Evolutionary conservation across 2,329 filamentous ascomycete species (phyloP).

Genomic region (Aureobasidium uvarum): DNA sequence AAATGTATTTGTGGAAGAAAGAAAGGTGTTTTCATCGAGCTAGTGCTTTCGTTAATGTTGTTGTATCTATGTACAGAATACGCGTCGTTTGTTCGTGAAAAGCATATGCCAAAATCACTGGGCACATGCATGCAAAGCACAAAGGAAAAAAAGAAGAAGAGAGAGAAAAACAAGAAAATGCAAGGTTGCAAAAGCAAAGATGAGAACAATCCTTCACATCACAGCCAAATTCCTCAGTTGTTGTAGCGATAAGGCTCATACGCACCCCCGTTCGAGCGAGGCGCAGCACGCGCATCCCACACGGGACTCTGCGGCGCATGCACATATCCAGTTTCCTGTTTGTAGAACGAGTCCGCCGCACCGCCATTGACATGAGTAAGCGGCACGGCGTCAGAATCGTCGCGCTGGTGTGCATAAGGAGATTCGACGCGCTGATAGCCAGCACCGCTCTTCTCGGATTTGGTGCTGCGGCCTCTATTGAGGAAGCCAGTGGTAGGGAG

Average conservation of each 20-base stretch:
- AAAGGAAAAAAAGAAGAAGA: no score
- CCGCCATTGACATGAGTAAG: constrained; percentile 10
- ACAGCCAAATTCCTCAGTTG: not conserved
- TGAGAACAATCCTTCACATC: no score
- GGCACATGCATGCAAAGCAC: no score
- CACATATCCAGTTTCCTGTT: constrained; percentile 20
- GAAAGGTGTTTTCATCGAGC: not conserved
- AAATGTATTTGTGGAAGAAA: no score
- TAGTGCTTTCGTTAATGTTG: no score
- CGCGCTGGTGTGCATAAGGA: not conserved
- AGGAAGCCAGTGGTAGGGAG: constrained; percentile 32
- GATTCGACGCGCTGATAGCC: constrained; percentile 9
- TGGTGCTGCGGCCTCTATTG: constrained; percentile 3
- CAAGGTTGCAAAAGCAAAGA: no score
- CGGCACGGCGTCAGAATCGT: constrained; percentile 1
- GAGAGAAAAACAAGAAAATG: no score
- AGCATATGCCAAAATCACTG: no score
- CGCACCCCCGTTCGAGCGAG: not conserved
- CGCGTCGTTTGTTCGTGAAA: no score
- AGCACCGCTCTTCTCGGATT: constrained; percentile 10
- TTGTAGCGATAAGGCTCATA: constrained; percentile 20
- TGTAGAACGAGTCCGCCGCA: constrained; percentile 15
- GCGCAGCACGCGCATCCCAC: constrained; percentile 17
- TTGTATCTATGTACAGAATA: no score
- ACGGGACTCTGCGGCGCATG: constrained; percentile 14